Conservation (phyloP, 768 basidiomycete genomes). For the Chalciporus pseudorubinellus region DNA sequence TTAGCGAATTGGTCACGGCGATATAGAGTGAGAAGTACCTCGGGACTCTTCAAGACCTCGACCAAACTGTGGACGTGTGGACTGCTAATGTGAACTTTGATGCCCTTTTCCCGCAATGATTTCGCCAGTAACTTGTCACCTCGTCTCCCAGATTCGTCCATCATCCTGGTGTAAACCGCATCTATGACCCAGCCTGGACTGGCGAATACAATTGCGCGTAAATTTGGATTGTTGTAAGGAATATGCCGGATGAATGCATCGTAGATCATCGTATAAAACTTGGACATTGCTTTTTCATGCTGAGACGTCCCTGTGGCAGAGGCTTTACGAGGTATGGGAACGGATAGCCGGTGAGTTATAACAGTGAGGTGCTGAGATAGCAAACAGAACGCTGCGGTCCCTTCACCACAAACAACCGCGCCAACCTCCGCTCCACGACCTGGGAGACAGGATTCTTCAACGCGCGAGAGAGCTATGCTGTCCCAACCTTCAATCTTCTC, state of each 20-base stretch:
- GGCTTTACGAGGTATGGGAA: slow-evolving; percentile 88
- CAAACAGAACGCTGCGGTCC: slow-evolving; percentile 89
- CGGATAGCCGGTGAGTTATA: slow-evolving; percentile 84
- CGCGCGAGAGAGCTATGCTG: slow-evolving; percentile 74
- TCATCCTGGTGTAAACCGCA: slow-evolving; percentile 77
- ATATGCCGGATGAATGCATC: slow-evolving; percentile 88
- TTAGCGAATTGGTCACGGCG: background rate
- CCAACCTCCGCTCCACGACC: slow-evolving; percentile 95
- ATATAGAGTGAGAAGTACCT: slow-evolving; percentile 50
- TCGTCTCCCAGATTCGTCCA: slow-evolving; percentile 74
- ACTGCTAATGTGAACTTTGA: slow-evolving; percentile 89
- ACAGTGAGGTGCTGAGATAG: slow-evolving; percentile 97
- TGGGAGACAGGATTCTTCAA: slow-evolving; percentile 88
- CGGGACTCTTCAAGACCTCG: slow-evolving; percentile 91
- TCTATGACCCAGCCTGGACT: slow-evolving; percentile 97
- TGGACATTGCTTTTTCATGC: slow-evolving; percentile 87
- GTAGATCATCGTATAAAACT: slow-evolving; percentile 83
- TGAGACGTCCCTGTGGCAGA: slow-evolving; percentile 76
- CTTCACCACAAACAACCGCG: slow-evolving; percentile 95
- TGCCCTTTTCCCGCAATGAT: slow-evolving; percentile 74
- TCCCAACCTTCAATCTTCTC: slow-evolving; percentile 92
- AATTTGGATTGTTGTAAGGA: slow-evolving; percentile 66
- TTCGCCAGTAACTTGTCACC: slow-evolving; percentile 81
- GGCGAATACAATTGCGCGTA: slow-evolving; percentile 93
- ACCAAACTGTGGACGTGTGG: slow-evolving; percentile 95